These are phyloP conservation scores for Trichophaea hybrida DNA, from an alignment of 2,329 filamentous ascomycete species.

Conservation along the genomic window DNA sequence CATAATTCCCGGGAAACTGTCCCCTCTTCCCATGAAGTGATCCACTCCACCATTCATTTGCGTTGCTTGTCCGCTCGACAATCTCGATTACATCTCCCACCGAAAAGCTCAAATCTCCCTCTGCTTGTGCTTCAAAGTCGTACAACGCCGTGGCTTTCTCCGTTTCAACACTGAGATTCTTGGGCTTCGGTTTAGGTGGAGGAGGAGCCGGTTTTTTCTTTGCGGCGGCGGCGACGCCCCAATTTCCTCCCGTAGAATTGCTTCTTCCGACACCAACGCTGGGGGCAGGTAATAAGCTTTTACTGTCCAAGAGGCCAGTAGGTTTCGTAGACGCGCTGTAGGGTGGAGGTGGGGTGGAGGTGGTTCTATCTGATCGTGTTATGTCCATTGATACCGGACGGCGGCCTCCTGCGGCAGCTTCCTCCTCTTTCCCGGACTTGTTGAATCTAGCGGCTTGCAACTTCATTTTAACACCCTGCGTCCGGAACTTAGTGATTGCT, in stretches of 20 bases:
- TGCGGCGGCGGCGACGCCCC: constrained; percentile 47
- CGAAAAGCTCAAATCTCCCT: constrained; percentile 81
- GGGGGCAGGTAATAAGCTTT: not conserved
- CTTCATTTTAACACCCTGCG: constrained; percentile 50
- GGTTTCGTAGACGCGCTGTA: constrained; percentile 42
- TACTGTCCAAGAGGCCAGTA: constrained; percentile 3
- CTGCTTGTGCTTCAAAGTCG: constrained; percentile 90
- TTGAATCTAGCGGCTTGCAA: constrained; percentile 32
- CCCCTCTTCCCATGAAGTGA: constrained; percentile 65
- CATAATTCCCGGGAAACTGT: constrained; percentile 71
- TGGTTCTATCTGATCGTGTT: constrained; percentile 25
- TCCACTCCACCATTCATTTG: constrained; percentile 96
- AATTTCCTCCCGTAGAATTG: constrained; percentile 34
- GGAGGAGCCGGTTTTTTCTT: constrained; percentile 50
- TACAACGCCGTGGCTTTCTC: constrained; percentile 66
- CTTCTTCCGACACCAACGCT: constrained; percentile 29
- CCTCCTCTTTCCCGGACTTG: constrained; percentile 37
- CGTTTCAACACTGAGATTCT: constrained; percentile 55
- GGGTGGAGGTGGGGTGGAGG: constrained; percentile 53
- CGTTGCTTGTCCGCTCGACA: constrained; percentile 63
- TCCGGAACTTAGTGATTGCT: constrained; percentile 80
- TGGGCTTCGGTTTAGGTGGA: constrained; percentile 69
- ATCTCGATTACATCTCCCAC: constrained; percentile 87
- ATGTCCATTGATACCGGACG: constrained; percentile 20
- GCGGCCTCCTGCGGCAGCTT: constrained; percentile 29